A percentile compares a stretch with the other conserved stretches of the same genome.
These are phyloP conservation scores for Saccharum spontaneum DNA, from an alignment of 176 grass and related monocot genomes.

Conservation along the genomic window DNA sequence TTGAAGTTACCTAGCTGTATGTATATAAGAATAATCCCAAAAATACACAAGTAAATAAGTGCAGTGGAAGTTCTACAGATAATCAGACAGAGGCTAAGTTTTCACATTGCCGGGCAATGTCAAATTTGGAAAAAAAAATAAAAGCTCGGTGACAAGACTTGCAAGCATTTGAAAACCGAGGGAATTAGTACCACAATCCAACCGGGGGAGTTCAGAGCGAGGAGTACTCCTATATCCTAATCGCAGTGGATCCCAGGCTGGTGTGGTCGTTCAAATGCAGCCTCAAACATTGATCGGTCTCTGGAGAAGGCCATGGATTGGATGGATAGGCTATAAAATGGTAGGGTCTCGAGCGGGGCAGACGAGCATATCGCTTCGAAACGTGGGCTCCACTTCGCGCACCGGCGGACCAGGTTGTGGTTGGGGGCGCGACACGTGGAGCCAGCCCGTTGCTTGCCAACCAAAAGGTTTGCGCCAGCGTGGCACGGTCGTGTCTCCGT, in stretches of 20 bases:
- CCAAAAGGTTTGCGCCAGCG: constrained; percentile 16
- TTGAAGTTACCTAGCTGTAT: too few species aligned
- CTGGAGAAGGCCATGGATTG: background rate
- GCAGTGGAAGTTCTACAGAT: too few species aligned
- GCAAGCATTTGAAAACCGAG: too few species aligned
- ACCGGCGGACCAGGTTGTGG: background rate
- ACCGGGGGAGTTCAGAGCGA: too few species aligned
- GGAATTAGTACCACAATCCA: background rate
- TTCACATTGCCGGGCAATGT: too few species aligned
- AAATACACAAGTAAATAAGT: too few species aligned
- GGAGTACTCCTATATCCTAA: background rate
- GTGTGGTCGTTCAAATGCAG: background rate
- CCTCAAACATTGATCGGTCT: constrained; percentile 14
- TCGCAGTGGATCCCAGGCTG: constrained; percentile 34
- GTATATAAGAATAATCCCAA: too few species aligned
- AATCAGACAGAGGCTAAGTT: too few species aligned
- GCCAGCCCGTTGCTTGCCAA: background rate
- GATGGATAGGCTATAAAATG: constrained; percentile 4
- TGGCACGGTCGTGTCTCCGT: constrained; percentile 4
- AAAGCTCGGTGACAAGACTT: too few species aligned
- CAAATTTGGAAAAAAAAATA: too few species aligned
- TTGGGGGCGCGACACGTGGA: constrained; percentile 6
- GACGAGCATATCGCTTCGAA: constrained; percentile 30
- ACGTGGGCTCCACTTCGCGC: constrained; percentile 9
- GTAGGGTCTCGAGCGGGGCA: background rate